Conservation (phyloP, 2,329 filamentous ascomycete species). For the Microcera coccophila region DNA sequence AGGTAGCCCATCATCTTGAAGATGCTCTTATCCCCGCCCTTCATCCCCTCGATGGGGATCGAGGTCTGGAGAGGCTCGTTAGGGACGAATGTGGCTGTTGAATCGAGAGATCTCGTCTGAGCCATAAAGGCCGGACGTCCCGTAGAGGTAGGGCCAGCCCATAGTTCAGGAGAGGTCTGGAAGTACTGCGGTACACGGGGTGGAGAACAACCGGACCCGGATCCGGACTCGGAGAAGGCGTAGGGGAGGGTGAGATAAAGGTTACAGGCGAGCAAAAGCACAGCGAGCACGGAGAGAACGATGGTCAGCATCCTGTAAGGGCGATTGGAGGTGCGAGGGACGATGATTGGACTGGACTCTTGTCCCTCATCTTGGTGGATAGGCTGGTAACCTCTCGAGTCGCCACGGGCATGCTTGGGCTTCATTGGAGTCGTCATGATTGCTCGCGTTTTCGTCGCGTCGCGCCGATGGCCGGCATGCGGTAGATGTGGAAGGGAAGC, state of each 20-base stretch:
- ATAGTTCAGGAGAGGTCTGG: slow-evolving; percentile 57
- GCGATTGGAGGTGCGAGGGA: slow-evolving; percentile 21
- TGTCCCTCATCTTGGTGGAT: slow-evolving; percentile 33
- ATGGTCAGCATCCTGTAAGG: slow-evolving; percentile 31
- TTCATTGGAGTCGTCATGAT: slow-evolving; percentile 14
- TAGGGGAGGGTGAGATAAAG: slow-evolving; percentile 35
- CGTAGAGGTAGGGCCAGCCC: slow-evolving; percentile 65
- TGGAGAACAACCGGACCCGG: slow-evolving; percentile 30
- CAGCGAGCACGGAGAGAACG: slow-evolving; percentile 31
- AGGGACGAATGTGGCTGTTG: slow-evolving; percentile 61
- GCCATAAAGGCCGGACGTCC: slow-evolving; percentile 67
- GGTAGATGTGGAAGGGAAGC: background rate
- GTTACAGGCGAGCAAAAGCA: slow-evolving; percentile 37
- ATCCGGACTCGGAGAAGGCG: slow-evolving; percentile 24
- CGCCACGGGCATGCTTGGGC: slow-evolving; percentile 9
- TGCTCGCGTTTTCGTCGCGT: slow-evolving; percentile 12
- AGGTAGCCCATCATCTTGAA: slow-evolving; percentile 66
- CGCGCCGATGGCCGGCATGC: background rate
- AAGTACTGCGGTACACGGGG: slow-evolving; percentile 57
- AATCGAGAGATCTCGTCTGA: slow-evolving; percentile 64
- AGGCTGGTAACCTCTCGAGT: slow-evolving; percentile 28
- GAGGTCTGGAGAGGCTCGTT: slow-evolving; percentile 69
- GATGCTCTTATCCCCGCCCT: slow-evolving; percentile 57
- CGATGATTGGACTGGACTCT: slow-evolving; percentile 14
- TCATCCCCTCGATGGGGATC: slow-evolving; percentile 60